phyloP scores from a whole-genome alignment of 2,329 filamentous ascomycete species.

The Grosmannia clavigera region DNA sequence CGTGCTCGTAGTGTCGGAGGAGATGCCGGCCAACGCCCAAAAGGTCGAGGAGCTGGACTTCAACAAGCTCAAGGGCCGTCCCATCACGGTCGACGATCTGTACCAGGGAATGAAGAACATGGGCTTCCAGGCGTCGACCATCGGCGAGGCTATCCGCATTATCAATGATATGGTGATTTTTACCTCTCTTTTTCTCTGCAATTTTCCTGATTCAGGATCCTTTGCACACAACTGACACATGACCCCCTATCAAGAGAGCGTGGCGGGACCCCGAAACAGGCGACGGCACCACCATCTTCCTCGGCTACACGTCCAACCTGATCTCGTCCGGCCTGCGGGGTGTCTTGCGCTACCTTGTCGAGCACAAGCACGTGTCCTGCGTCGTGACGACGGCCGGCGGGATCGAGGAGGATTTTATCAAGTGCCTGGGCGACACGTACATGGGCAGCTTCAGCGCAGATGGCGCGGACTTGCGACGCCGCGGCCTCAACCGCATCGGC shows the following conservation, averaged over 20 bases:
- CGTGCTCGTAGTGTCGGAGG: constrained; percentile 73
- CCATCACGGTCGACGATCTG: constrained; percentile 77
- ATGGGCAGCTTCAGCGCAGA: constrained; percentile 71
- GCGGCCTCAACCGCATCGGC: constrained; percentile 89
- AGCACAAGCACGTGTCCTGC: constrained; percentile 83
- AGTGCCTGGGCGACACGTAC: constrained; percentile 90
- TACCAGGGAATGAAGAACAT: constrained; percentile 72
- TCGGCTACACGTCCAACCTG: constrained; percentile 94
- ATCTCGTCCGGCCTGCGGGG: constrained; percentile 92
- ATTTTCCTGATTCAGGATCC: no score
- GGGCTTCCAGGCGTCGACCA: constrained; percentile 60
- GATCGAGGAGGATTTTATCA: constrained; percentile 96
- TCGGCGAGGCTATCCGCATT: constrained; percentile 78
- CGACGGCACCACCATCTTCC: constrained; percentile 80
- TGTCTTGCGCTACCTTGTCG: constrained; percentile 80
- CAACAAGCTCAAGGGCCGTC: constrained; percentile 59
- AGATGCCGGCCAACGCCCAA: constrained; percentile 65
- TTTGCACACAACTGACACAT: background rate
- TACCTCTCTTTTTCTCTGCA: background rate
- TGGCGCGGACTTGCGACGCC: constrained; percentile 65
- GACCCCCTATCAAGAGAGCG: constrained; percentile 36
- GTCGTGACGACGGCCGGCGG: constrained; percentile 94
- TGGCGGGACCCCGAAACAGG: constrained; percentile 73
- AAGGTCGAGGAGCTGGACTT: constrained; percentile 89
- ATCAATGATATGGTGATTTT: constrained; percentile 82